A percentile compares a stretch with the other conserved stretches of the same genome.
Conservation (phyloP, 208 protist species). For the Leishmania turanica region DNA sequence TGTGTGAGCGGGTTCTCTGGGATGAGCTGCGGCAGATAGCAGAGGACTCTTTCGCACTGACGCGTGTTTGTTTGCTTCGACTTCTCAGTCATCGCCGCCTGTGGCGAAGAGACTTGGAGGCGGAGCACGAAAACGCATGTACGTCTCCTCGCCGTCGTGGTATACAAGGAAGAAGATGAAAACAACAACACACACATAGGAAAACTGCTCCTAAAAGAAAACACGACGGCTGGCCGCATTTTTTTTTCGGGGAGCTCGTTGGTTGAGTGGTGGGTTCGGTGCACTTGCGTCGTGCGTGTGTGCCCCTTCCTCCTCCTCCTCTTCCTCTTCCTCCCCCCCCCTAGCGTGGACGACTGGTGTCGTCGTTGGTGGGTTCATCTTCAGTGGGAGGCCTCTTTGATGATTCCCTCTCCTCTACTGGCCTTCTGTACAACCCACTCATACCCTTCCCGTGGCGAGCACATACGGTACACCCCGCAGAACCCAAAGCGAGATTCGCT, state of each 20-base stretch:
- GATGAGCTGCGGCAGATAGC: not conserved
- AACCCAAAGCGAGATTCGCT: not conserved
- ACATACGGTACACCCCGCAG: not conserved
- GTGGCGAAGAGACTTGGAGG: not conserved
- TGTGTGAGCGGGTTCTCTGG: not conserved
- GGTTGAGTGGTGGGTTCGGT: not conserved
- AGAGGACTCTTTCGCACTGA: not conserved
- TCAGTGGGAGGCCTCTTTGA: not conserved
- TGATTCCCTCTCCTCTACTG: constrained; percentile 4
- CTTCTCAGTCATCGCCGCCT: not conserved
- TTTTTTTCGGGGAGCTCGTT: not conserved
- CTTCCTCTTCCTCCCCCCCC: not conserved
- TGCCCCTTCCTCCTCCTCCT: not conserved
- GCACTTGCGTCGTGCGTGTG: not conserved
- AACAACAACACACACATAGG: not conserved
- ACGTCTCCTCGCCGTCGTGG: not conserved
- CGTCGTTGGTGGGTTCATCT: not conserved
- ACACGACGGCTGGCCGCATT: not conserved
- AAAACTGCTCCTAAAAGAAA: not conserved
- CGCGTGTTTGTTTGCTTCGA: not conserved
- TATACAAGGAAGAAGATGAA: not conserved
- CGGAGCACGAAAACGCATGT: not conserved
- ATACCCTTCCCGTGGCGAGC: not conserved
- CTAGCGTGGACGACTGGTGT: not conserved
- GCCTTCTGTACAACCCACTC: not conserved